phyloP scores from a whole-genome alignment of 768 basidiomycete species.

The Pisolithus orientalis region DNA sequence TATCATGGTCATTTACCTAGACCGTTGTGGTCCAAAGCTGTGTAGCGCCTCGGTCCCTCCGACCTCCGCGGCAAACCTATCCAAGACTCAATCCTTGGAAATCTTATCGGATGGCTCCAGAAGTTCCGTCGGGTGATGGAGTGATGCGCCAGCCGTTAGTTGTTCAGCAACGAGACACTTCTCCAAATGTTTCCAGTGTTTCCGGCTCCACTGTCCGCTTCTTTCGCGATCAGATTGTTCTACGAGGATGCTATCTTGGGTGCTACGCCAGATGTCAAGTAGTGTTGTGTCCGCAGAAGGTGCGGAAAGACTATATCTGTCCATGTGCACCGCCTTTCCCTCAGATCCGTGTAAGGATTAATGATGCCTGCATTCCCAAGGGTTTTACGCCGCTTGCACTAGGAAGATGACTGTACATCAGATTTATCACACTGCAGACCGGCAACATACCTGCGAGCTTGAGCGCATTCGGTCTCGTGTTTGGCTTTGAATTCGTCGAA shows the following conservation, averaged over 20 bases:
- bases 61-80: slow-evolving; percentile 45
- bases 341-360: slow-evolving; percentile 17
- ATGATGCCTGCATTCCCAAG: slow-evolving; percentile 24
- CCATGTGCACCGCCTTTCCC: slow-evolving; percentile 9
- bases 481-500: slow-evolving; percentile 77
- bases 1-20: slow-evolving; percentile 36
- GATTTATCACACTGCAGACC: slow-evolving; percentile 88
- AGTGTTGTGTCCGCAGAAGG: slow-evolving; percentile 29
- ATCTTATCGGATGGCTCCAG: slow-evolving; percentile 51
- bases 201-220: slow-evolving; percentile 53
- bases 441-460: slow-evolving; percentile 82
- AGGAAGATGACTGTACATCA: slow-evolving; percentile 63
- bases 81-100: slow-evolving; percentile 50
- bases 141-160: slow-evolving; percentile 37
- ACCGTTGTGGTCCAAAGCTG: slow-evolving; percentile 48
- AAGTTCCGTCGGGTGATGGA: slow-evolving; percentile 22
- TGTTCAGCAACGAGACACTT: slow-evolving; percentile 72
- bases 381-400: slow-evolving; percentile 34
- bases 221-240: slow-evolving; percentile 18
- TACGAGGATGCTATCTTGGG: slow-evolving; percentile 24
- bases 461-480: slow-evolving; percentile 93
- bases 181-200: slow-evolving; percentile 78
- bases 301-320: slow-evolving; percentile 11
- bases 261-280: slow-evolving; percentile 23
- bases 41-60: slow-evolving; percentile 39